Evolutionary conservation across 2,329 filamentous ascomycete species (phyloP), one percentile per base, ranked within the genome.

Genomic region (Ilyonectria robusta): DNA sequence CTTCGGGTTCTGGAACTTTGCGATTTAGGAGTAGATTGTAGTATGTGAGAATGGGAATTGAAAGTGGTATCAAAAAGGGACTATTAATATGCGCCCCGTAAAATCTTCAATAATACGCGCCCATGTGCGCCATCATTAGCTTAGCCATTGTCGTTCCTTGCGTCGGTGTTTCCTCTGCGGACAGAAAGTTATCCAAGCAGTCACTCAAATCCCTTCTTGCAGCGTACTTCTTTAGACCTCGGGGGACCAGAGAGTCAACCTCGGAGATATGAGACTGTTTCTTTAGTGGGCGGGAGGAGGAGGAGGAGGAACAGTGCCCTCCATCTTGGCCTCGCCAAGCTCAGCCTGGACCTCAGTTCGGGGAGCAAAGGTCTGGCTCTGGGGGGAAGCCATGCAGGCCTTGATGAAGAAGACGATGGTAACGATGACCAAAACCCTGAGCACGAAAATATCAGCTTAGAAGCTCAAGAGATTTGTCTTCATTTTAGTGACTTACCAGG

Each of bases 381-480:
- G 48, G 2, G 70, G 70, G 37, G 66, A 56, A 13, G 62, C 62
- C 6, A 80, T 35, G 50, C 78, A 81, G 26, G 78, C 79, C 29
- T 72, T 73, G 70, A 81, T 75, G 74, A 83, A 84, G 72, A 82
- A 79, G 51, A 79, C 73, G 48, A 83, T 63, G 62, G 81, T 75
- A 54, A 81, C 72, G 53, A 84, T 78, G 33, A 78, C 74, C 9
- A 84, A 70, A 44, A 84, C 63, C 83, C 82, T 83, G 44, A 11
- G 3, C 4, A 29, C n/a, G 19, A 35, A 19, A 3, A 1, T 11
- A 3, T 53, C 35, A 53, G 10, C 7, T 7, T 5, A 13, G 50
- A 19, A 53, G 31, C n/a, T 53, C 31, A 59, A 29, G 21, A 8
- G 7, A 6, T 35, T 35, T 21, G 10, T 15, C 2, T 6, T 6